Evolutionary conservation across 2,329 filamentous ascomycete genomes (phyloP), one percentile per base, ranked within the genome.

Genomic region (Rutstroemia sp.): DNA sequence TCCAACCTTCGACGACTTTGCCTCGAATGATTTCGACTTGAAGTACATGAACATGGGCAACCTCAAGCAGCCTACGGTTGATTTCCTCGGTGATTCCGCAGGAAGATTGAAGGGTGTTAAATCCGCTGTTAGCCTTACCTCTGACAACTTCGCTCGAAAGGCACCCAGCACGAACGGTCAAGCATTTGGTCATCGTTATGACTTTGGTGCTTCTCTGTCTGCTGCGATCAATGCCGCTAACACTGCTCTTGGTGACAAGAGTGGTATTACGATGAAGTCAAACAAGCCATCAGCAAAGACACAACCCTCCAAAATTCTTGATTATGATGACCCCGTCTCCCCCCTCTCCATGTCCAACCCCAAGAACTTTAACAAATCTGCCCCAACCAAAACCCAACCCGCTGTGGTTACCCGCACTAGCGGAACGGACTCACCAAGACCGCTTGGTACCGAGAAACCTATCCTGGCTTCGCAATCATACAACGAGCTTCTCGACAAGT

Each of bases 401-500:
- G 72, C 59, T 4, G 39, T 38, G 14, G 39, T 49, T 1, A 53
- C 44, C 16, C 52, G 52, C 27, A 41, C 61, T 9, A 61, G 54
- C 51, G 74, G 73, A 57, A 70, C 82, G 72, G 68, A 80, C 73
- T 76, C 80, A 68, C 70, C 78, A 76, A 64, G 75, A 71, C 73
- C 61, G 64, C 74, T 49, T 73, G 73, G 79, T 14, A 76, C 78
- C 41, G 80, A 81, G 67, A 83, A 86, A 68, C 84, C 85, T 46
- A 78, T 82, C 67, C 86, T 96, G 63, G 83, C 92, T 59, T 95
- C 91, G 62, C 85, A 89, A 59, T 92, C 92, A 58, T 97, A 99
- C 72, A 89, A 95, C 74, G 94, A 99, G 75, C 82, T 99, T 63
- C 88, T 99, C 73, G 92, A 95, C 78, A 96, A 95, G 78, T 99